Conservation (phyloP, 2,329 filamentous ascomycete genomes). For the Aspergillus bombycis region DNA sequence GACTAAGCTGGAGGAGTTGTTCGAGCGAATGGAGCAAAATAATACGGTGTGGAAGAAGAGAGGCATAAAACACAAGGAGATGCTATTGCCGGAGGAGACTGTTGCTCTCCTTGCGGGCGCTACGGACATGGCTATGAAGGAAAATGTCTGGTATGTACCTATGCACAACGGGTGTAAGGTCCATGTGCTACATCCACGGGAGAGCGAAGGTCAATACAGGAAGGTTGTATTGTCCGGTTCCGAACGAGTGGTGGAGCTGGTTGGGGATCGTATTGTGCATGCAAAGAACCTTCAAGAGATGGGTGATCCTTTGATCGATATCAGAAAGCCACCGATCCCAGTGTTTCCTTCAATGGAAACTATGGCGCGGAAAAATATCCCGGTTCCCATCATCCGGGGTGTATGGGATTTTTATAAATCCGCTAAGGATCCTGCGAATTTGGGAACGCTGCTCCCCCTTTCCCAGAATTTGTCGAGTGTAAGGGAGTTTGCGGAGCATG, state of each 20-base stretch:
- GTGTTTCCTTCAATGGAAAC: conserved; percentile 33
- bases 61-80: conserved; percentile 29
- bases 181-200: conserved; percentile 35
- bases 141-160: conserved; percentile 43
- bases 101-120: conserved; percentile 38
- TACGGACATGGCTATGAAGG: conserved; percentile 31
- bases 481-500: conserved; percentile 41
- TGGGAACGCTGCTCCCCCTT: conserved; percentile 21
- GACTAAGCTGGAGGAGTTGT: conserved; percentile 29
- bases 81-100: conserved; percentile 40
- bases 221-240: conserved; percentile 41
- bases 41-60: conserved; percentile 16
- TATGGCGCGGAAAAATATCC: conserved; percentile 24
- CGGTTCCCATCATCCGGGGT: conserved; percentile 34
- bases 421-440: conserved; percentile 5
- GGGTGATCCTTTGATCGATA: conserved; percentile 34
- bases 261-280: conserved; percentile 31
- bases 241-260: conserved; percentile 35
- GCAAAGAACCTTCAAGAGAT: conserved; percentile 26
- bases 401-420: conserved; percentile 29
- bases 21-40: conserved; percentile 29
- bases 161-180: conserved; percentile 43
- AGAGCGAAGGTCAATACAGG: conserved; percentile 36
- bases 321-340: conserved; percentile 32
- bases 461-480: conserved; percentile 27